Evolutionary conservation across 2,329 filamentous ascomycete genomes (phyloP), one percentile per base, ranked within the genome.

Genomic region (Pseudogymnoascus sp.): DNA sequence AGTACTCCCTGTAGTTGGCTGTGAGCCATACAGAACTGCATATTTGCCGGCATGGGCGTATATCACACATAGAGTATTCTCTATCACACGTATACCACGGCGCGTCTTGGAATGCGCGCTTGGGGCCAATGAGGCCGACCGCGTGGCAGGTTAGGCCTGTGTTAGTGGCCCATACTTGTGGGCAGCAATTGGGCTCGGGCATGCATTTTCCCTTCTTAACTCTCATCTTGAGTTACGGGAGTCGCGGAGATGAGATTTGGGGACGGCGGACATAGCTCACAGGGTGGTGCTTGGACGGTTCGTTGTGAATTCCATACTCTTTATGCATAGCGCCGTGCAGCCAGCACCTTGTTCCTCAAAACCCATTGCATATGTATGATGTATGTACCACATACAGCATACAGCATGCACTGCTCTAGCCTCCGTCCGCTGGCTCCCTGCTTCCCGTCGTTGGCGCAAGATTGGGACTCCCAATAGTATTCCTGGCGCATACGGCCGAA

Each of bases 321-420:
- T 21, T 55, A 55, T 55, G 29, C 49, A 55, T 19, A 55, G n/a
- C 26, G 33, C 26, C 29, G 10, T 33, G n/a, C n/a, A 33, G 29
- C 49, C 29, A 52, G 12, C 45, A 33, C n/a, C 33, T 55, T 33
- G 16, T 55, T 55, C 49, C 49, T 55, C 49, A 21, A 55, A 55
- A 55, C 2, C 10, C 3, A 55, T 55, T 55, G 49, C 49, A 55
- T 55, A 55, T 33, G 49, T 52, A 52, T 52, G 45, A 52, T 52
- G 45, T 55, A 55, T 55, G 49, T 55, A 29, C 26, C 6, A 26
- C 26, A 29, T 29, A 31, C 49, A 10, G 19, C 49, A 55, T 33
- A 55, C 29, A 31, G n/a, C 49, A 55, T 55, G 49, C 49, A 55
- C n/a, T 55, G 49, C 49, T 55, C 49, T 55, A 55, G 49, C 29